Conservation (phyloP, 1,139 yeast species). For the Blastobotrys capitulatus region DNA sequence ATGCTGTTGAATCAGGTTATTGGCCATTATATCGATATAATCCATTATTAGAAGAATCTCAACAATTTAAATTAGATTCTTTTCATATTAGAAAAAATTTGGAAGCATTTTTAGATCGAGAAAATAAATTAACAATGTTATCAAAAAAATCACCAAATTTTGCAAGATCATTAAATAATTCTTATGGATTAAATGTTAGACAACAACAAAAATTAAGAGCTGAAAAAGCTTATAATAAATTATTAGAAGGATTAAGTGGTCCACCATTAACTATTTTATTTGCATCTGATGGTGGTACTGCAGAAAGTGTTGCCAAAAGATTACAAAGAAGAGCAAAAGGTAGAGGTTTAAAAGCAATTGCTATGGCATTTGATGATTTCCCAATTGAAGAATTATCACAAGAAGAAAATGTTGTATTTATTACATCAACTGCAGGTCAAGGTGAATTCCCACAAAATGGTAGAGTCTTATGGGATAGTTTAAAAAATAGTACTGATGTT, state of each 20-base stretch:
- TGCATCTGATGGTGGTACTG: conserved; percentile 96
- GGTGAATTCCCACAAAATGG: conserved; percentile 98
- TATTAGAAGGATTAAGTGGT: conserved; percentile 83
- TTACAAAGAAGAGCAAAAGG: conserved; percentile 78
- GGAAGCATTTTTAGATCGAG: conserved; percentile 78
- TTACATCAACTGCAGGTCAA: conserved; percentile 92
- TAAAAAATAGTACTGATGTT: conserved; percentile 63
- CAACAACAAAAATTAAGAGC: conserved; percentile 62
- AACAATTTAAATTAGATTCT: conserved; percentile 75
- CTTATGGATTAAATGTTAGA: conserved; percentile 57
- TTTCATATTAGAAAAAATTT: conserved; percentile 73
- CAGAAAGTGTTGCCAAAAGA: conserved; percentile 77
- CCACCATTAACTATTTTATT: conserved; percentile 87
- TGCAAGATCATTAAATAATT: conserved; percentile 64
- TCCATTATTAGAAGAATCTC: conserved; percentile 50
- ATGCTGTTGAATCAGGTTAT: conserved; percentile 86
- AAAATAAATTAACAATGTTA: conserved; percentile 75
- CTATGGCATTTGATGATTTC: conserved; percentile 79
- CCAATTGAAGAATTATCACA: conserved; percentile 73
- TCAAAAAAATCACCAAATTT: conserved; percentile 68
- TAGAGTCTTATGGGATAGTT: conserved; percentile 80
- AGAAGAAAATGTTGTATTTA: conserved; percentile 76
- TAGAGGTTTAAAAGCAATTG: conserved; percentile 77
- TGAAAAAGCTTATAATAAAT: conserved; percentile 67
- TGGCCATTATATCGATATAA: conserved; percentile 93